A percentile compares a stretch with the other conserved stretches of the same genome.
Conservation (phyloP, 352 stramenopile genomes). For the Phytopythium delawarense region DNA sequence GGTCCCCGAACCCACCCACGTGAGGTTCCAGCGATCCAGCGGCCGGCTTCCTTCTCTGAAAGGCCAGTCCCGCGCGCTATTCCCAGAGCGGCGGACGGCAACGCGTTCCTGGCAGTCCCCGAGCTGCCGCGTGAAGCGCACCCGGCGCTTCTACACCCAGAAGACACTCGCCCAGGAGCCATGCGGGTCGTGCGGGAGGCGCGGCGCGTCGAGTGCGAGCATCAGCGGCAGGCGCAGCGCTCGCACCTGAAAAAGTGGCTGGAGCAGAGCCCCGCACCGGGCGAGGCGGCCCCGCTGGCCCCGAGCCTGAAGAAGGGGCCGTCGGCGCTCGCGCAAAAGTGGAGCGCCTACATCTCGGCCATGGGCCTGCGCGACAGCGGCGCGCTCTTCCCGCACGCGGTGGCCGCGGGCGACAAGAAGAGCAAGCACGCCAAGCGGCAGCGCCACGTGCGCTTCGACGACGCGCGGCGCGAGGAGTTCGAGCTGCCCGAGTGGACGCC, state of each 20-base stretch:
- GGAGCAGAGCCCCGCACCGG: constrained; percentile 11
- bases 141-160: neutral
- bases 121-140: too few species aligned
- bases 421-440: constrained; percentile 10
- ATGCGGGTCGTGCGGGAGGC: constrained; percentile 33
- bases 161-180: neutral
- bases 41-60: too few species aligned
- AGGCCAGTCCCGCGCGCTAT: too few species aligned
- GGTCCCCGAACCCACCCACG: too few species aligned
- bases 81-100: too few species aligned
- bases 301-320: constrained; percentile 59
- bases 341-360: constrained; percentile 47
- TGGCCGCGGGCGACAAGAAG: constrained; percentile 4
- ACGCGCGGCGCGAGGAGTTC: constrained; percentile 33
- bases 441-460: constrained; percentile 50
- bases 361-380: constrained; percentile 37
- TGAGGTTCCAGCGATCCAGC: too few species aligned
- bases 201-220: constrained; percentile 27
- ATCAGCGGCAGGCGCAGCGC: constrained; percentile 22
- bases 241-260: constrained; percentile 30
- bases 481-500: constrained; percentile 30
- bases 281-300: constrained; percentile 16
- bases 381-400: neutral
- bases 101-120: too few species aligned
- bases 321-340: constrained; percentile 40